Base-by-base conservation (phyloP, 768 basidiomycete species). In the Rhodotorula babjevae region DNA sequence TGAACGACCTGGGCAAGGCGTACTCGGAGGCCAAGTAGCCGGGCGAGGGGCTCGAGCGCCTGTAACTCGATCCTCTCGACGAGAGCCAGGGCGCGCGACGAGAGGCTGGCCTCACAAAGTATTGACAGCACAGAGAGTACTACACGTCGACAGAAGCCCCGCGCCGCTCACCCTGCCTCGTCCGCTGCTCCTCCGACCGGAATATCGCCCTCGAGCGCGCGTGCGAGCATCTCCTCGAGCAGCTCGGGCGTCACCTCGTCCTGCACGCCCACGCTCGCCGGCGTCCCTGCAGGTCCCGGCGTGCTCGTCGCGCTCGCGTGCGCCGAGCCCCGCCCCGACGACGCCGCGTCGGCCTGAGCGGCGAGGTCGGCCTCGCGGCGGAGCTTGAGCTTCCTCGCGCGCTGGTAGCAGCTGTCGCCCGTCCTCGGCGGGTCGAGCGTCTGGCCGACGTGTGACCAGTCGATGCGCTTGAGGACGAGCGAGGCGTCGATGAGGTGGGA, bases 1-100 rank as follows among this genome's bases (percentile, higher is more conserved):
- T 62, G 3, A 72, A 63, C 29, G 61, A 67, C 4, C 31, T 72
- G 3, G 71, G 71, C 5, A 23, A 50, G 23, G 61, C 65, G 15
- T 72, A 72, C n/a, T 55, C 53, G n/a, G 16, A 55, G n/a, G 53
- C 53, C 9, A 55, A 55, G n/a, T 55, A n/a, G 29, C 7, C 14
- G 15, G 55, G 8, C 15, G 19, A 6, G 8, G n/a, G 3, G 3
- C 57, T 36, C 27, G n/a, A n/a, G n/a, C n/a, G 9, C 9, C 9
- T 36, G 36, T 36, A 36, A 36, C 36, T 5, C 4, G 36, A 36
- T 36, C 36, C 36, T 36, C 36, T 36, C 36, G 4, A 9, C 36
- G 36, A 36, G 36, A 36, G 36, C 36, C 36, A 36, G 9, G 36
- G 36, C 36, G 36, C 4, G 36, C n/a, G 9, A 36, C 36, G 36